Evolutionary conservation across 1,139 yeast genomes (phyloP), one percentile per base, ranked within the genome.

Genomic region (Pichia cactophila): DNA sequence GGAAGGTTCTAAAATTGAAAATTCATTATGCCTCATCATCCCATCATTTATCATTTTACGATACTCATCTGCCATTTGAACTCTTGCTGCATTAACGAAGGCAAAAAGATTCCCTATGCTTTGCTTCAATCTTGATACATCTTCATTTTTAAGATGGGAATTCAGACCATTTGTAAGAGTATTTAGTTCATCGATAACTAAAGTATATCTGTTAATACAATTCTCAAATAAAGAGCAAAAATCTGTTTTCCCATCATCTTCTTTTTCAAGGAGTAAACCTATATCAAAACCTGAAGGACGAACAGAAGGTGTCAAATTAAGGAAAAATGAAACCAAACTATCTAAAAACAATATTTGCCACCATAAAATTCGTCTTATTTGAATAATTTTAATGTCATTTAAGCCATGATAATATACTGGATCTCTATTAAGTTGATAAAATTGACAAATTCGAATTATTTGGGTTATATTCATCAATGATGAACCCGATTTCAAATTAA

Each of bases 331-430:
- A 3, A 81, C 75, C 50, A 78, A 67, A 4, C 80, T 75, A 60
- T 81, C 86, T 49, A 81, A 65, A 17, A 79, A 78, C 56, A 79
- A 79, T 6, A 80, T 77, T 37, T 78, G 80, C 84, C 85, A 81
- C 85, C 86, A 81, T 17, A 81, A 61, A 48, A 78, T 60, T 58
- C 86, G 68, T 60, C 83, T 69, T 46, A 74, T 69, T 51, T 77
- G 79, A 5, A 80, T 71, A 12, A 73, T 69, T 48, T 70, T 72
- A 60, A 71, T 66, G 54, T 78, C 77, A 14, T 70, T 66, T 31
- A 79, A 71, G 28, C 75, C 69, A 49, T 79, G 73, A 43, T 75
- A 71, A 1, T 70, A 61, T 4, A 74, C 69, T 0, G 86, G 86
- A 57, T 80, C 86, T 58, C 80, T 73, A 57, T 80, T 80, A 46